A percentile compares a stretch with the other conserved stretches of the same genome.
These are phyloP conservation scores for Boletus rubroflammeus DNA, from an alignment of 768 basidiomycete genomes.

Conservation along the genomic window DNA sequence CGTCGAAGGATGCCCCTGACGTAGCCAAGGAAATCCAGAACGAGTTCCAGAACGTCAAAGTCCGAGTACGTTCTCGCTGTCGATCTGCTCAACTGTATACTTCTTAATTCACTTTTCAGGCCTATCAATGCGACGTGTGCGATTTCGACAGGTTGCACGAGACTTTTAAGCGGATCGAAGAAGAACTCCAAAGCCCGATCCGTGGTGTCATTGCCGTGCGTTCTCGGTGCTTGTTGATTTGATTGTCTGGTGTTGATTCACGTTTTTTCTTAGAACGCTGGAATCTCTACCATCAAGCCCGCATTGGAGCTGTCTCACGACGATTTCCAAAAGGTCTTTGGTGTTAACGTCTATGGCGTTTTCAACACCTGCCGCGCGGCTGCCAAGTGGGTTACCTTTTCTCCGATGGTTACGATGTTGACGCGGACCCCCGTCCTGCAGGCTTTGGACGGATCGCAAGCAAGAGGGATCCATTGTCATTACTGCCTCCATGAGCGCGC, in stretches of 20 bases:
- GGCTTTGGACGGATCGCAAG: constrained; percentile 40
- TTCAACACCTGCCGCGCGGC: constrained; percentile 61
- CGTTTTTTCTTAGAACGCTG: constrained; percentile 48
- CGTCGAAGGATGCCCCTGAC: constrained; percentile 44
- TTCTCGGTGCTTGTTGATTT: not conserved
- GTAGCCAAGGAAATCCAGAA: constrained; percentile 46
- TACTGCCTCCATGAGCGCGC: constrained; percentile 63
- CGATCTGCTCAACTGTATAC: rapidly evolving
- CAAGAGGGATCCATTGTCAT: constrained; percentile 55
- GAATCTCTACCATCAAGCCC: constrained; percentile 59
- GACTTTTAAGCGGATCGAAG: constrained; percentile 46
- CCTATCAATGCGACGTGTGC: constrained; percentile 61
- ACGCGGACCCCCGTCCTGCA: constrained; percentile 8
- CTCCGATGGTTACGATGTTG: rapidly evolving
- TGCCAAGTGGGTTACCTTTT: constrained; percentile 40
- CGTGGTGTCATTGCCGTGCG: constrained; percentile 54
- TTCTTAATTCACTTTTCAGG: constrained; percentile 32
- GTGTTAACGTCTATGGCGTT: constrained; percentile 62
- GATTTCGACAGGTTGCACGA: constrained; percentile 41
- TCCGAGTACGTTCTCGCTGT: constrained; percentile 18
- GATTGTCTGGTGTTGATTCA: not conserved
- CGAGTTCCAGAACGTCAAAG: constrained; percentile 44
- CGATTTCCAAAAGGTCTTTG: constrained; percentile 54
- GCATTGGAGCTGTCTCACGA: constrained; percentile 52
- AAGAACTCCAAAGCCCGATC: constrained; percentile 42